Evolutionary conservation across 768 basidiomycete species (phyloP).

Genomic region (Pisolithus sp.): DNA sequence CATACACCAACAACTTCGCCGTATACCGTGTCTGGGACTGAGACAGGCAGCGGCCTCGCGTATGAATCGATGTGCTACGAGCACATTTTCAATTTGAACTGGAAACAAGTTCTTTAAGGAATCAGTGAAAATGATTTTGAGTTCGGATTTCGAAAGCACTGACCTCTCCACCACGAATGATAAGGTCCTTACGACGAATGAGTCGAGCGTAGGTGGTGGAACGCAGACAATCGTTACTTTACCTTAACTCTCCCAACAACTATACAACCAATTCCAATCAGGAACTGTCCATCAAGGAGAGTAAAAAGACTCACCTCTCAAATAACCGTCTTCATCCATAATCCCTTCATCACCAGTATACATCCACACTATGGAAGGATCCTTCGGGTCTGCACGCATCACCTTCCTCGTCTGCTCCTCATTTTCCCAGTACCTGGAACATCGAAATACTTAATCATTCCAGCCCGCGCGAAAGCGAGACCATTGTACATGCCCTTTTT

Average conservation of each 20-base stretch:
- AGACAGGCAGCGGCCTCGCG: conserved; percentile 67
- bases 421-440: conserved; percentile 67
- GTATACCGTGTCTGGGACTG: conserved; percentile 61
- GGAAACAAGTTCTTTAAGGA: conserved; percentile 68
- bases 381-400: conserved; percentile 46
- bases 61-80: conserved; percentile 50
- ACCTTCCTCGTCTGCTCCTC: conserved; percentile 56
- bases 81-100: conserved; percentile 74
- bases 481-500: conserved; percentile 54
- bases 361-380: conserved; percentile 67
- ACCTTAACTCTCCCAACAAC: conserved; percentile 80
- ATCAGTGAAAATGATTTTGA: not conserved
- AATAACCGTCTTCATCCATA: conserved; percentile 76
- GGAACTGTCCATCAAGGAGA: not conserved
- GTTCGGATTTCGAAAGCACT: not conserved
- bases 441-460: not conserved
- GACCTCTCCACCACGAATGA: conserved; percentile 83
- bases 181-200: conserved; percentile 52
- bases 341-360: conserved; percentile 78
- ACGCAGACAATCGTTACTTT: conserved; percentile 4
- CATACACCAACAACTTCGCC: conserved; percentile 82
- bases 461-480: not conserved
- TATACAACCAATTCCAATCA: conserved; percentile 20
- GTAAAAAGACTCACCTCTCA: conserved; percentile 45
- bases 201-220: not conserved